Evolutionary conservation across 768 basidiomycete species (phyloP).

Genomic region (Naganishia vaughanmartiniae): DNA sequence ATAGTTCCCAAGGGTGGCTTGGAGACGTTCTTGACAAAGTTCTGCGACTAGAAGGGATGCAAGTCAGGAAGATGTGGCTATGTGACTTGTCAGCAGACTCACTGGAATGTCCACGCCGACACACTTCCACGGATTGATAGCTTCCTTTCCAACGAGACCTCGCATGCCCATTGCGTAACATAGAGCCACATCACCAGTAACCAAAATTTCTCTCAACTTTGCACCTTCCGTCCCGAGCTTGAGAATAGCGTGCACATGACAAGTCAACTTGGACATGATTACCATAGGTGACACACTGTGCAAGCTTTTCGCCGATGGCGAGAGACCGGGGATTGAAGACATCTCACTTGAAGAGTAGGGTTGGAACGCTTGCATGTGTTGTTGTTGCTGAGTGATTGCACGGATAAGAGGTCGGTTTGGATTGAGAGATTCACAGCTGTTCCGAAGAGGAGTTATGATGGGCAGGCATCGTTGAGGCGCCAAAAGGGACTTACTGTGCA

Average conservation of each 20-base stretch:
- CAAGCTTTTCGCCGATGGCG: not conserved
- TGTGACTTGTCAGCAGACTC: not conserved
- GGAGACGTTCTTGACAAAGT: conserved; percentile 30
- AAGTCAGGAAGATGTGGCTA: not conserved
- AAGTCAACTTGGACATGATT: conserved; percentile 23
- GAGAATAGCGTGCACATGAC: conserved; percentile 27
- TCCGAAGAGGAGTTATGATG: too few species aligned
- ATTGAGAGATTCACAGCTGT: conserved; percentile 22
- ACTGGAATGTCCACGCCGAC: conserved; percentile 32
- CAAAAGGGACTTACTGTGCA: conserved; percentile 9
- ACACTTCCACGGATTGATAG: conserved; percentile 32
- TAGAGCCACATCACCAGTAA: conserved; percentile 29
- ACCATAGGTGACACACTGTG: conserved; percentile 22
- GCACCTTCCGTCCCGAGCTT: conserved; percentile 21
- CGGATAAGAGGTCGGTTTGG: conserved; percentile 23
- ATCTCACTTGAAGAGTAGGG: conserved; percentile 12
- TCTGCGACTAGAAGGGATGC: not conserved
- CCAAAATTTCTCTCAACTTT: conserved; percentile 26
- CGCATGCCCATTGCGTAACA: conserved; percentile 32
- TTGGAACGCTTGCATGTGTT: conserved; percentile 12
- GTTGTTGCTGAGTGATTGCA: conserved; percentile 21
- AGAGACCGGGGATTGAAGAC: not conserved
- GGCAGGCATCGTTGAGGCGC: not conserved
- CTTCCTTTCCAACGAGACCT: conserved; percentile 32
- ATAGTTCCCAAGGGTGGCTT: conserved; percentile 31